Evolutionary conservation across 2,329 filamentous ascomycete genomes (phyloP).

Genomic region (Neospermospora avenae): DNA sequence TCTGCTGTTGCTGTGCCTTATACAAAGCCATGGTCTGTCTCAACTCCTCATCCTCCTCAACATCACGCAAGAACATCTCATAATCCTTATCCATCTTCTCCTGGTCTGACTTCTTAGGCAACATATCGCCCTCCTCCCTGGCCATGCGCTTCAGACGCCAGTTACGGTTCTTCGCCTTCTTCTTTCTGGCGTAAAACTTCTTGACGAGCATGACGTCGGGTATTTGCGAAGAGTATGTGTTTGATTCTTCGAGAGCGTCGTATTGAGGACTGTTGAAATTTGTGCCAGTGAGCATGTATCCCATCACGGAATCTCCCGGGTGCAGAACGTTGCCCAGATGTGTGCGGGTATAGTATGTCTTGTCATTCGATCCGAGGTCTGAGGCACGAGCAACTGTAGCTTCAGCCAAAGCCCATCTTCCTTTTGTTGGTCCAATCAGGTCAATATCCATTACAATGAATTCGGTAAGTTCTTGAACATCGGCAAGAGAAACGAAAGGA

Average conservation of each 20-base stretch:
- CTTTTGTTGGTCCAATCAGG: conserved; percentile 67
- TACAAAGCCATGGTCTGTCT: conserved; percentile 82
- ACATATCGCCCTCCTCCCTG: conserved; percentile 81
- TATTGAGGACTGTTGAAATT: conserved; percentile 91
- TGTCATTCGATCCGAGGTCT: conserved; percentile 83
- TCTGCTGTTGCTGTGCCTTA: conserved; percentile 52
- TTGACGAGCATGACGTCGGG: conserved; percentile 94
- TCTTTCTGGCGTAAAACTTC: conserved; percentile 88
- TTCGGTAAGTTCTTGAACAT: conserved; percentile 81
- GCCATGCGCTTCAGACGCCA: conserved; percentile 96
- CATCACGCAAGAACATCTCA: conserved; percentile 93
- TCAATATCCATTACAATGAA: conserved; percentile 97
- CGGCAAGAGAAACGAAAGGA: conserved; percentile 80
- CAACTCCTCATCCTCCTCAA: conserved; percentile 92
- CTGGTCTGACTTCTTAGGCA: conserved; percentile 83
- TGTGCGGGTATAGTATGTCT: conserved; percentile 84
- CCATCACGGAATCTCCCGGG: conserved; percentile 87
- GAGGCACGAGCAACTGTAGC: conserved; percentile 82
- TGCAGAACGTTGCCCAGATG: conserved; percentile 85
- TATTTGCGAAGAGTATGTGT: conserved; percentile 72
- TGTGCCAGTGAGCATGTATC: conserved; percentile 84
- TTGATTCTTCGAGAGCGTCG: conserved; percentile 76
- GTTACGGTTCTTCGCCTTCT: conserved; percentile 78
- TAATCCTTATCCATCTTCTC: conserved; percentile 89
- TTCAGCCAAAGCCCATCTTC: conserved; percentile 81